Evolutionary conservation across 202 grass and related monocot genomes (phyloP).

Genomic region (Saccharum hybrid): DNA sequence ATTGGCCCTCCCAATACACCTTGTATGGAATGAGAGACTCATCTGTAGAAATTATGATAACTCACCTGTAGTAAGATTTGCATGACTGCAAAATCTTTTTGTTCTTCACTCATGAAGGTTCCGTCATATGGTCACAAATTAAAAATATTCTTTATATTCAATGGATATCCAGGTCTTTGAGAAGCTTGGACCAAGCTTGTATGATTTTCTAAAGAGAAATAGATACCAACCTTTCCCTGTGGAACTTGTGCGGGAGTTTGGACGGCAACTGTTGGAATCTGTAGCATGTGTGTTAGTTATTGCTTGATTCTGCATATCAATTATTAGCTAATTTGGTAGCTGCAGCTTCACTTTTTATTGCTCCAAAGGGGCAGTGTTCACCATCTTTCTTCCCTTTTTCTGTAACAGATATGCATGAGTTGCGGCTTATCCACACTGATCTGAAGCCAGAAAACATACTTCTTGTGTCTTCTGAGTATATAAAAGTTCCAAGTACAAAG

Average conservation of each 20-base stretch:
- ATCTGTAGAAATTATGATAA: constrained; percentile 34
- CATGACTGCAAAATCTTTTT: constrained; percentile 37
- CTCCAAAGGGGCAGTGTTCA: constrained; percentile 42
- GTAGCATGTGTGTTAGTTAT: constrained; percentile 93
- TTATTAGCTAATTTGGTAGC: constrained; percentile 53
- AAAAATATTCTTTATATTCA: constrained; percentile 74
- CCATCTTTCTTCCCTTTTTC: constrained; percentile 49
- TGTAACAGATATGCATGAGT: constrained; percentile 92
- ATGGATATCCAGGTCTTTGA: constrained; percentile 99
- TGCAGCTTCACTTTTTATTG: constrained; percentile 53
- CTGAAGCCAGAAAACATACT: constrained; percentile 99
- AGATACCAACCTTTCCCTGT: constrained; percentile 97
- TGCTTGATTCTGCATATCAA: constrained; percentile 62
- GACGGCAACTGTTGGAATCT: constrained; percentile 97
- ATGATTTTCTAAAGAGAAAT: constrained; percentile 99
- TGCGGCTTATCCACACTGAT: constrained; percentile 97
- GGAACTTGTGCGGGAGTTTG: constrained; percentile 99
- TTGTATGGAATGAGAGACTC: constrained; percentile 11
- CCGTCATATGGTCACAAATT: constrained; percentile 51
- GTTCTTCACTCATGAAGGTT: constrained; percentile 62
- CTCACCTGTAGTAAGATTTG: constrained; percentile 26
- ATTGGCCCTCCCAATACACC: not conserved
- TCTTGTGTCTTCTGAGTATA: constrained; percentile 79
- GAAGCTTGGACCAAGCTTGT: constrained; percentile 99
- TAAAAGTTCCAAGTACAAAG: constrained; percentile 83